Percentiles rank a stretch among this genome's conserved stretches.
Conservation (phyloP, 2,329 filamentous ascomycete species). For the Hymenoscyphus infarciens region DNA sequence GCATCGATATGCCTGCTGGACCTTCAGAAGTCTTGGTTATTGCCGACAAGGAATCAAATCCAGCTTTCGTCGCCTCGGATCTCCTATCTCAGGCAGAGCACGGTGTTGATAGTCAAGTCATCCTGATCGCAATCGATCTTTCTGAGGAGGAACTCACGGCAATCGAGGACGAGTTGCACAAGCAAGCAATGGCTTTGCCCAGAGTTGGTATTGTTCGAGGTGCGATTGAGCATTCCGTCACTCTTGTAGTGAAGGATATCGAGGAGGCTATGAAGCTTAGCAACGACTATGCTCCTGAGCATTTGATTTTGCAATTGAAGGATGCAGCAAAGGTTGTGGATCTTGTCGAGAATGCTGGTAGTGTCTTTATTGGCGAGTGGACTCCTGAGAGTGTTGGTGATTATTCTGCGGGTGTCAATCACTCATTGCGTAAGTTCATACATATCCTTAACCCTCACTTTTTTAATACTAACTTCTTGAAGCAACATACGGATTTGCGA, state of each 20-base stretch:
- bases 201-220: slow-evolving; percentile 90
- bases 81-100: slow-evolving; percentile 95
- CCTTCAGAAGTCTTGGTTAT: slow-evolving; percentile 96
- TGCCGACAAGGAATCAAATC: slow-evolving; percentile 82
- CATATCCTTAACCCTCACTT: not conserved
- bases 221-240: slow-evolving; percentile 87
- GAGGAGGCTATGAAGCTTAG: slow-evolving; percentile 76
- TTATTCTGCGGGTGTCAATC: slow-evolving; percentile 97
- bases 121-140: slow-evolving; percentile 82
- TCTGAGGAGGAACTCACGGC: slow-evolving; percentile 67
- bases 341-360: slow-evolving; percentile 86
- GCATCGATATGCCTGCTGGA: slow-evolving; percentile 98
- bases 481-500: slow-evolving; percentile 97
- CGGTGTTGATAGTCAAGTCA: slow-evolving; percentile 91
- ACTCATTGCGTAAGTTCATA: slow-evolving; percentile 76
- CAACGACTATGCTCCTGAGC: slow-evolving; percentile 94
- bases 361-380: slow-evolving; percentile 94
- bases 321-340: slow-evolving; percentile 72
- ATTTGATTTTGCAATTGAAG: slow-evolving; percentile 85
- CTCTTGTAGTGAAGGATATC: slow-evolving; percentile 68
- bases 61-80: slow-evolving; percentile 92
- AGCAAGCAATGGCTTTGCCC: slow-evolving; percentile 80
- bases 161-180: slow-evolving; percentile 88
- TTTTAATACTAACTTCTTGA: slow-evolving; percentile 16
- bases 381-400: slow-evolving; percentile 97